These are phyloP conservation scores for Candida neerlandica DNA, from an alignment of 1,139 yeast species.

Conservation along the genomic window DNA sequence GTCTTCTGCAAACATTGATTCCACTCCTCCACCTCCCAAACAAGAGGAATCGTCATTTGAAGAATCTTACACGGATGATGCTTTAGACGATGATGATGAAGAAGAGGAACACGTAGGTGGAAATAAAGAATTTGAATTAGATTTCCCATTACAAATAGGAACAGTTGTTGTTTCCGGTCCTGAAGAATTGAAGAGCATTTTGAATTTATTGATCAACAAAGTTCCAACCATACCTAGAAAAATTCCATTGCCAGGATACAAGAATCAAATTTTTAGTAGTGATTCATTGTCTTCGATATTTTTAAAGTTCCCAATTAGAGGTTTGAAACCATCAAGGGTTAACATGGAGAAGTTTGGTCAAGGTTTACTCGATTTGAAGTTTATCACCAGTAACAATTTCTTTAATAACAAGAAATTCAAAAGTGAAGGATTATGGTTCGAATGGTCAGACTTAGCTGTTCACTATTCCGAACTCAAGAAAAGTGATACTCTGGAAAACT, in stretches of 20 bases:
- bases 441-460: conserved; percentile 45
- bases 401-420: conserved; percentile 40
- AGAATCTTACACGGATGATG: conserved; percentile 9
- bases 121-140: conserved; percentile 9
- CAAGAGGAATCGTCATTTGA: conserved; percentile 10
- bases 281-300: conserved; percentile 39
- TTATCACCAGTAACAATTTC: conserved; percentile 37
- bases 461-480: conserved; percentile 21
- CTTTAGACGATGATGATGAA: conserved; percentile 6
- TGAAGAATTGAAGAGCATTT: conserved; percentile 25
- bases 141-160: conserved; percentile 41
- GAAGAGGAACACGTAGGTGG: conserved; percentile 3
- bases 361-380: conserved; percentile 37
- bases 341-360: conserved; percentile 49
- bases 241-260: conserved; percentile 46
- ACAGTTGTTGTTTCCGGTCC: conserved; percentile 23
- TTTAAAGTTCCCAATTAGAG: conserved; percentile 31
- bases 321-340: conserved; percentile 40
- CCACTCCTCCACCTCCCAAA: background rate
- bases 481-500: conserved; percentile 1
- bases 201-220: conserved; percentile 26
- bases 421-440: conserved; percentile 52
- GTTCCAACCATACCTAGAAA: conserved; percentile 35
- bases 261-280: conserved; percentile 42
- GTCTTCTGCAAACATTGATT: conserved; percentile 1